Evolutionary conservation across 805 yeast species (phyloP).

Genomic region (Tetrapisispora phaffii): DNA sequence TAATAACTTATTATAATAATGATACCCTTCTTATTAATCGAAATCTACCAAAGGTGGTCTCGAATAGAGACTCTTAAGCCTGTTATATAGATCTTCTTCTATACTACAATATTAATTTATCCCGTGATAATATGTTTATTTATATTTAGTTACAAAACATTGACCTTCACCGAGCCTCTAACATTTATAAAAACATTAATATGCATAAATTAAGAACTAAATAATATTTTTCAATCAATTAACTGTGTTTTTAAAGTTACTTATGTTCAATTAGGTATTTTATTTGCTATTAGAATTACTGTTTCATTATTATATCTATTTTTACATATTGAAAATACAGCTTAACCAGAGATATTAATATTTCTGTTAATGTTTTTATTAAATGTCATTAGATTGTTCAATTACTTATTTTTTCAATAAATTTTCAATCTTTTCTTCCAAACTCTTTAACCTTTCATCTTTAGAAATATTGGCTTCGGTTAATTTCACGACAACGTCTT

Average conservation of each 20-base stretch:
- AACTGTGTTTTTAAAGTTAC: too few relatives aligned
- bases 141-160: not conserved
- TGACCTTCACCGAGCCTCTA: not conserved
- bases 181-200: not conserved
- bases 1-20: not conserved
- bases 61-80: too few relatives aligned
- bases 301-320: not conserved
- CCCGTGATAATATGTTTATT: not conserved
- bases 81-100: too few relatives aligned
- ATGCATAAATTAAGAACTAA: not conserved
- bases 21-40: slow-evolving; percentile 2
- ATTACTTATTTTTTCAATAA: slow-evolving; percentile 29
- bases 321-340: slow-evolving; percentile 1
- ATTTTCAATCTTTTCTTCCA: slow-evolving; percentile 54
- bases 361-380: not conserved
- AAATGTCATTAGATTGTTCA: not conserved
- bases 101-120: too few relatives aligned
- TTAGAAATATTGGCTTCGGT: slow-evolving; percentile 49
- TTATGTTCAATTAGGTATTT: not conserved
- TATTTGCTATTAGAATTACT: not conserved
- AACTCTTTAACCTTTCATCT: slow-evolving; percentile 46
- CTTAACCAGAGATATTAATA: not conserved
- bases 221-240: not conserved
- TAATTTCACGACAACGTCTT: slow-evolving; percentile 43
- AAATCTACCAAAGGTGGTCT: too few relatives aligned